phyloP scores from a whole-genome alignment of 371 early-diverging fungal species.

The Mortierella sp. region DNA sequence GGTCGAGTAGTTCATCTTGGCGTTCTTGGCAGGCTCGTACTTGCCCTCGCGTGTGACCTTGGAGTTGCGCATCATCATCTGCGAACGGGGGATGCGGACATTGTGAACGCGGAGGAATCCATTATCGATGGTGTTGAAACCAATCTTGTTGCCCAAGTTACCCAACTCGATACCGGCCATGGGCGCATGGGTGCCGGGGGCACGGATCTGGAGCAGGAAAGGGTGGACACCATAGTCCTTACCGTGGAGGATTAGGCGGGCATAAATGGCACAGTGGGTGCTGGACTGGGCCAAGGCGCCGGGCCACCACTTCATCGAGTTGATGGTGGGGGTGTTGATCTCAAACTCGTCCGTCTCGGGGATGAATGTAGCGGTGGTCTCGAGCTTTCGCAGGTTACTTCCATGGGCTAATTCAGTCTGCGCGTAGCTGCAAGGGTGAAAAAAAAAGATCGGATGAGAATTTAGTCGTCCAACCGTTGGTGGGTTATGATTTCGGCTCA shows the following conservation, averaged over 20 bases:
- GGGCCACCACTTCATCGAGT: constrained; percentile 93
- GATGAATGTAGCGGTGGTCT: constrained; percentile 92
- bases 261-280: constrained; percentile 89
- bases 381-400: constrained; percentile 91
- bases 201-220: constrained; percentile 90
- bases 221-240: constrained; percentile 87
- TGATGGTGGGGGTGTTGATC: constrained; percentile 87
- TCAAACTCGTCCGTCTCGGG: constrained; percentile 89
- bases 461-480: neutral
- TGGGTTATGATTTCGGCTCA: constrained; percentile 1
- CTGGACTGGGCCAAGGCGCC: constrained; percentile 80
- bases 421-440: constrained; percentile 61
- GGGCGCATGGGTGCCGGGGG: constrained; percentile 77
- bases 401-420: constrained; percentile 82
- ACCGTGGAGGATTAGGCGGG: constrained; percentile 83
- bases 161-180: constrained; percentile 88
- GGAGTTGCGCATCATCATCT: constrained; percentile 86
- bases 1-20: constrained; percentile 83
- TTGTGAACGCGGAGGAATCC: constrained; percentile 85
- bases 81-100: constrained; percentile 81
- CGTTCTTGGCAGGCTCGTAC: constrained; percentile 78
- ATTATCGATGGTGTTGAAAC: constrained; percentile 87
- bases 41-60: constrained; percentile 77
- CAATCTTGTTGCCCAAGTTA: constrained; percentile 87
- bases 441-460: neutral